Conservation (phyloP, 2,329 filamentous ascomycete genomes). For the Fusarium coicis region DNA sequence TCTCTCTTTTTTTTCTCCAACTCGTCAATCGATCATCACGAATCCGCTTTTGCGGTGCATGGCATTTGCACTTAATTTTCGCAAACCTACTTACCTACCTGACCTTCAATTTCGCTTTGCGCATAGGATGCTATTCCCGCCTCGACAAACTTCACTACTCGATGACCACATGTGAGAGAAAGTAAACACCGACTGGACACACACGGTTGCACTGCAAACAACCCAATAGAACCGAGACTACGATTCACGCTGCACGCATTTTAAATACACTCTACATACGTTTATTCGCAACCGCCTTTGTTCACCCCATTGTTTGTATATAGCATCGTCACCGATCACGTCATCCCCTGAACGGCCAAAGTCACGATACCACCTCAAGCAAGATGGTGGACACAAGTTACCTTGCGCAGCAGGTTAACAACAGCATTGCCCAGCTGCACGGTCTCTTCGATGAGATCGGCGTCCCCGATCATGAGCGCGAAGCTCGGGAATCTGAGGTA, state of each 20-base stretch:
- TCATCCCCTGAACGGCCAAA: constrained; percentile 24
- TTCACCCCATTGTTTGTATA: constrained; percentile 17
- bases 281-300: constrained; percentile 11
- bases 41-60: constrained; percentile 31
- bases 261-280: constrained; percentile 10
- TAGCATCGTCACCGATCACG: constrained; percentile 25
- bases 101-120: constrained; percentile 23
- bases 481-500: constrained; percentile 90
- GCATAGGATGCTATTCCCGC: constrained; percentile 42
- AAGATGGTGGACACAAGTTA: constrained; percentile 86
- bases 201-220: constrained; percentile 28
- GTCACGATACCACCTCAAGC: constrained; percentile 24
- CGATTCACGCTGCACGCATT: constrained; percentile 16
- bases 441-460: constrained; percentile 98
- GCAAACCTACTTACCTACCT: background rate
- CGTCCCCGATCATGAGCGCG: constrained; percentile 91
- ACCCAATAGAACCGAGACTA: constrained; percentile 28
- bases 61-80: constrained; percentile 16
- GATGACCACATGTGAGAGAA: constrained; percentile 44
- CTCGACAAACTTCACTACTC: constrained; percentile 41
- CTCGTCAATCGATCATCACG: constrained; percentile 12
- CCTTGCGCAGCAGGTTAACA: constrained; percentile 93
- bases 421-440: constrained; percentile 92
- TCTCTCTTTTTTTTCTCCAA: constrained; percentile 31
- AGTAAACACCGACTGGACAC: constrained; percentile 41